Percentiles rank a stretch among this genome's conserved stretches.
Evolutionary conservation across 345 rosid species (phyloP).

Genomic region (Stellera chamaejasme): DNA sequence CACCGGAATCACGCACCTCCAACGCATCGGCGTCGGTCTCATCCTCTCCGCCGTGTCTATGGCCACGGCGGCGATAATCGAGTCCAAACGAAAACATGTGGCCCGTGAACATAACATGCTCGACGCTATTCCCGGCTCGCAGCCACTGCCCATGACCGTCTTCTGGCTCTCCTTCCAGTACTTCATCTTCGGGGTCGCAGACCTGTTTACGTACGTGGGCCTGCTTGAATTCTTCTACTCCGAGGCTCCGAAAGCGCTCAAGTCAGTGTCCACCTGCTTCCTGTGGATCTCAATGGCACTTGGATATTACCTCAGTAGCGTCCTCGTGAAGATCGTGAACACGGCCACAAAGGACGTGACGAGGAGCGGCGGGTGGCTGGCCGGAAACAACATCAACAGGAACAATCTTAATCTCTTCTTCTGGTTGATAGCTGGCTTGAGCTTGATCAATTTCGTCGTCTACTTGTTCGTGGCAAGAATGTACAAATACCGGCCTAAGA

Average conservation of each 20-base stretch:
- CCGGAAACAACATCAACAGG: conserved; percentile 50
- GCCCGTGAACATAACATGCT: conserved; percentile 45
- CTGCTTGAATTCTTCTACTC: conserved; percentile 56
- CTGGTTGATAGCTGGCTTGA: conserved; percentile 35
- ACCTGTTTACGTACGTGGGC: conserved; percentile 45
- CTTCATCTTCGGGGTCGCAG: conserved; percentile 52
- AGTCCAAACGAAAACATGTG: conserved; percentile 39
- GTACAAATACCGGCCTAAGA: conserved; percentile 34
- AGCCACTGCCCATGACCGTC: conserved; percentile 37
- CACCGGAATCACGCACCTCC: conserved; percentile 47
- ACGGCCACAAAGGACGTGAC: conserved; percentile 21
- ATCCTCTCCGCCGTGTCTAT: conserved; percentile 38
- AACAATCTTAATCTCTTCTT: conserved; percentile 49
- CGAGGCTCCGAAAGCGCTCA: conserved; percentile 39
- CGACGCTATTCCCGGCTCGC: conserved; percentile 28
- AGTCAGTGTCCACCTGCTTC: conserved; percentile 42
- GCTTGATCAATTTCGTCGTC: conserved; percentile 36
- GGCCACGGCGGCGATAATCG: conserved; percentile 38
- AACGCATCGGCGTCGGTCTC: conserved; percentile 51
- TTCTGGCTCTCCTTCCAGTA: conserved; percentile 56
- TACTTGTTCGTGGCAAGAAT: conserved; percentile 33
- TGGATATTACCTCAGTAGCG: conserved; percentile 44
- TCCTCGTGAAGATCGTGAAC: conserved; percentile 38
- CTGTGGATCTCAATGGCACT: conserved; percentile 51
- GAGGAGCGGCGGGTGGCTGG: conserved; percentile 40